Evolutionary conservation across 2,329 filamentous ascomycete genomes (phyloP).

Genomic region (Fusarium sp.): DNA sequence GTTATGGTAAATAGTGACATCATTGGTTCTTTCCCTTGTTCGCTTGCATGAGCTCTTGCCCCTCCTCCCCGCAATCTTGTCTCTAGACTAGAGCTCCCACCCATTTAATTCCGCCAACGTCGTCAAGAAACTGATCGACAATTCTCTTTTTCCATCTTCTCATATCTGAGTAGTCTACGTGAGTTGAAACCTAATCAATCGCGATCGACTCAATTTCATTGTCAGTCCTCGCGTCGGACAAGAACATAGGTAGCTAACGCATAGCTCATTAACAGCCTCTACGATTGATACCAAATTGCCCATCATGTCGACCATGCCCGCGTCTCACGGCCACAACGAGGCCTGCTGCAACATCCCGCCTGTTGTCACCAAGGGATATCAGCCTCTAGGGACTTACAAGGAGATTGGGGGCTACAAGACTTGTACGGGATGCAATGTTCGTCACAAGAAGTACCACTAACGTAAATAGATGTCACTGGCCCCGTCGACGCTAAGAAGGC

Average conservation of each 20-base stretch:
- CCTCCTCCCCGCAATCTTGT: slow-evolving; percentile 26
- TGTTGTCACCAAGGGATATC: slow-evolving; percentile 66
- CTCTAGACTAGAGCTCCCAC: neutral
- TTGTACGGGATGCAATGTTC: slow-evolving; percentile 47
- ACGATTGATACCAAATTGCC: slow-evolving; percentile 15
- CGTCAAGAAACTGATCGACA: neutral
- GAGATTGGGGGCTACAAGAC: slow-evolving; percentile 67
- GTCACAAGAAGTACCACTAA: neutral
- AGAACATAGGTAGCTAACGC: slow-evolving; percentile 8
- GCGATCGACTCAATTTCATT: neutral
- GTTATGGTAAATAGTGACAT: slow-evolving; percentile 28
- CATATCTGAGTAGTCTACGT: neutral
- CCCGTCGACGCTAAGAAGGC: slow-evolving; percentile 64
- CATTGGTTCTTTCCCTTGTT: slow-evolving; percentile 17
- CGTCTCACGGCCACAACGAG: slow-evolving; percentile 64
- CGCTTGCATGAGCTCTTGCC: slow-evolving; percentile 12
- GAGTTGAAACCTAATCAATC: neutral
- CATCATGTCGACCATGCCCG: slow-evolving; percentile 62
- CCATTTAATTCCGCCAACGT: slow-evolving; percentile 4
- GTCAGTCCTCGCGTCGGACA: neutral
- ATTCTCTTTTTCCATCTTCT: neutral
- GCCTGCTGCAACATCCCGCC: slow-evolving; percentile 70
- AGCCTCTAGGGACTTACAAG: slow-evolving; percentile 66
- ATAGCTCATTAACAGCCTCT: slow-evolving; percentile 18
- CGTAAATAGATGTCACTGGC: slow-evolving; percentile 57